Conservation (phyloP, 2,329 filamentous ascomycete genomes). For the Drechslera avenae region DNA sequence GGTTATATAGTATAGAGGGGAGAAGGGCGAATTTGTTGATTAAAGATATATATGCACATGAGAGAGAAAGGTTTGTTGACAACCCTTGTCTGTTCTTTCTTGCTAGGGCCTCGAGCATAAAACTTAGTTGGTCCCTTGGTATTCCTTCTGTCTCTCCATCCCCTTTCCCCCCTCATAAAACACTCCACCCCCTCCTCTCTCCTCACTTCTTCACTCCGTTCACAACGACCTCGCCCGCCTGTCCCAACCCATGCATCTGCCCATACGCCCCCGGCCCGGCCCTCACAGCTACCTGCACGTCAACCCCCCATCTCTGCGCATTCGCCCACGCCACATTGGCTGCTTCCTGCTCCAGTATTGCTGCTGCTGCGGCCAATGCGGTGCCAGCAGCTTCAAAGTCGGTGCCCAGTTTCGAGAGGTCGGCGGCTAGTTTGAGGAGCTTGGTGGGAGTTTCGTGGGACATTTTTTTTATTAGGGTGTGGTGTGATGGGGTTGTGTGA, state of each 20-base stretch:
- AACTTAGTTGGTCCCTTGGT: too few relatives aligned
- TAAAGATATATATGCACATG: too few relatives aligned
- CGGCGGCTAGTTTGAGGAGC: slow-evolving; percentile 29
- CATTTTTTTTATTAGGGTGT: slow-evolving; percentile 5
- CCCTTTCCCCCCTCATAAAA: neutral
- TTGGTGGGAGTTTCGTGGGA: slow-evolving; percentile 24
- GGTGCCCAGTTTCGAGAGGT: slow-evolving; percentile 21
- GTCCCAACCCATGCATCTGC: neutral
- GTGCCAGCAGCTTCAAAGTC: slow-evolving; percentile 20
- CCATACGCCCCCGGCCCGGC: slow-evolving; percentile 9
- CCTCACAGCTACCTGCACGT: slow-evolving; percentile 26
- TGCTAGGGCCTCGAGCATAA: too few relatives aligned
- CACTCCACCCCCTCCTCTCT: too few relatives aligned
- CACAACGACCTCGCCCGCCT: slow-evolving; percentile 1
- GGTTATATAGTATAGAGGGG: too few relatives aligned
- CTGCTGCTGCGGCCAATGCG: slow-evolving; percentile 23
- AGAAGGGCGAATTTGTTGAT: too few relatives aligned
- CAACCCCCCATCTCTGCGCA: slow-evolving; percentile 29
- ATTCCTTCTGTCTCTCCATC: too few relatives aligned
- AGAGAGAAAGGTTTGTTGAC: too few relatives aligned
- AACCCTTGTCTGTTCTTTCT: too few relatives aligned
- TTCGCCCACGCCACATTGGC: slow-evolving; percentile 30
- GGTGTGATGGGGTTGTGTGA: neutral
- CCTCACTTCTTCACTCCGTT: slow-evolving; percentile 19
- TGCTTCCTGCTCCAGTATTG: slow-evolving; percentile 28